phyloP scores from a whole-genome alignment of 768 basidiomycete genomes.

The Kwoniella newhampshirensis region DNA sequence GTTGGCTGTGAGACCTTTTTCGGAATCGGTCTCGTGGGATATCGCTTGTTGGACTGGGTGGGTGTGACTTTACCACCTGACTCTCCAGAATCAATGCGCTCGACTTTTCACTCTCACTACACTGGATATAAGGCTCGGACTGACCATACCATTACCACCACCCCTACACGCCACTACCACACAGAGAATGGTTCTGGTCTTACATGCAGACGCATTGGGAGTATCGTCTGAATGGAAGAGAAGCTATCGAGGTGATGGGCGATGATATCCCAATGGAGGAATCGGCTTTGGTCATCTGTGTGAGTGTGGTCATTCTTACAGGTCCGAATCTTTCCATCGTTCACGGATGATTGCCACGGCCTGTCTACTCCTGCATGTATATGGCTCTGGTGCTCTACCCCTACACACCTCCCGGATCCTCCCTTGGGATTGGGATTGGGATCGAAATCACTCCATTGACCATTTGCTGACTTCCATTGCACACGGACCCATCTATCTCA shows the following conservation, averaged over 20 bases:
- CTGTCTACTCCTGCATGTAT: too few species aligned
- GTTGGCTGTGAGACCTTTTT: slow-evolving; percentile 31
- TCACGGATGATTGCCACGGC: too few species aligned
- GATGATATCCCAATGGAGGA: slow-evolving; percentile 32
- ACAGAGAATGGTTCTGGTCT: slow-evolving; percentile 33
- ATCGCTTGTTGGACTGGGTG: slow-evolving; percentile 40
- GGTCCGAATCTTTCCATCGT: too few species aligned
- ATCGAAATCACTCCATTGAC: too few species aligned
- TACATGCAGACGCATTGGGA: slow-evolving; percentile 46
- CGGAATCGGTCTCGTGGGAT: slow-evolving; percentile 27
- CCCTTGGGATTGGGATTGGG: too few species aligned
- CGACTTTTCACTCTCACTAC: not conserved
- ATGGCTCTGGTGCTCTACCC: too few species aligned
- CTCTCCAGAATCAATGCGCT: slow-evolving; percentile 1
- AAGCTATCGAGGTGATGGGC: slow-evolving; percentile 19
- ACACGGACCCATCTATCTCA: not conserved
- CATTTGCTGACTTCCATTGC: too few species aligned
- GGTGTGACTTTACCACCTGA: slow-evolving; percentile 1
- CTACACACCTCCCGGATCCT: too few species aligned
- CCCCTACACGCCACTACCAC: too few species aligned
- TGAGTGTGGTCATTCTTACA: slow-evolving; percentile 11
- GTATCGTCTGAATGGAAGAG: slow-evolving; percentile 21
- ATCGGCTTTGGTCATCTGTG: slow-evolving; percentile 35
- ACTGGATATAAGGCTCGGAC: not conserved
- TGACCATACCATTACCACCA: not conserved